A percentile compares a stretch with the other conserved stretches of the same genome.
Evolutionary conservation across 2,329 filamentous ascomycete species (phyloP).

Genomic region (Penicillium sp.): DNA sequence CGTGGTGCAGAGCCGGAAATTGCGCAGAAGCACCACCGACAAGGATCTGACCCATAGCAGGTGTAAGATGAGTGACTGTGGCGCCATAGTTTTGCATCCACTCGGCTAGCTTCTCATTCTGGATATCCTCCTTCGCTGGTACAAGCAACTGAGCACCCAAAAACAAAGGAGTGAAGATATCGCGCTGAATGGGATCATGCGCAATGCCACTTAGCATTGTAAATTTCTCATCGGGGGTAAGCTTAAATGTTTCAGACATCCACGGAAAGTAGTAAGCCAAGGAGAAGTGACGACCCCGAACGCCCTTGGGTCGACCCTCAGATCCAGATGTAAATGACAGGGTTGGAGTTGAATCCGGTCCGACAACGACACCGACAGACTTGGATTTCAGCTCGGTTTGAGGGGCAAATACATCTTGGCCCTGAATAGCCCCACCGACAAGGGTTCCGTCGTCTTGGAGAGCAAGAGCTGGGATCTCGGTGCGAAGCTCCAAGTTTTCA

Average conservation of each 20-base stretch:
- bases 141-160: slow-evolving; percentile 73
- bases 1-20: slow-evolving; percentile 69
- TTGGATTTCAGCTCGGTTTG: slow-evolving; percentile 50
- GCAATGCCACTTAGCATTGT: slow-evolving; percentile 81
- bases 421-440: slow-evolving; percentile 60
- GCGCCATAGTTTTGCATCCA: slow-evolving; percentile 75
- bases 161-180: slow-evolving; percentile 89
- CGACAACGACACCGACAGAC: slow-evolving; percentile 67
- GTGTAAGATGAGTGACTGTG: slow-evolving; percentile 83
- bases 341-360: slow-evolving; percentile 76
- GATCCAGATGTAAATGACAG: slow-evolving; percentile 66
- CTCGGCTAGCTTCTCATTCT: slow-evolving; percentile 76
- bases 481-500: slow-evolving; percentile 65
- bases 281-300: slow-evolving; percentile 78
- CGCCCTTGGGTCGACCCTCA: slow-evolving; percentile 79
- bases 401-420: slow-evolving; percentile 60
- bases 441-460: slow-evolving; percentile 66
- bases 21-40: slow-evolving; percentile 73
- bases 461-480: slow-evolving; percentile 66
- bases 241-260: slow-evolving; percentile 80
- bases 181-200: slow-evolving; percentile 52
- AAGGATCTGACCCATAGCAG: slow-evolving; percentile 92
- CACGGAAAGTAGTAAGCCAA: slow-evolving; percentile 83
- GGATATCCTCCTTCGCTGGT: slow-evolving; percentile 75
- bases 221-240: slow-evolving; percentile 67